phyloP scores from a whole-genome alignment of 2,329 filamentous ascomycete genomes.

The Penicillium vulpinum region DNA sequence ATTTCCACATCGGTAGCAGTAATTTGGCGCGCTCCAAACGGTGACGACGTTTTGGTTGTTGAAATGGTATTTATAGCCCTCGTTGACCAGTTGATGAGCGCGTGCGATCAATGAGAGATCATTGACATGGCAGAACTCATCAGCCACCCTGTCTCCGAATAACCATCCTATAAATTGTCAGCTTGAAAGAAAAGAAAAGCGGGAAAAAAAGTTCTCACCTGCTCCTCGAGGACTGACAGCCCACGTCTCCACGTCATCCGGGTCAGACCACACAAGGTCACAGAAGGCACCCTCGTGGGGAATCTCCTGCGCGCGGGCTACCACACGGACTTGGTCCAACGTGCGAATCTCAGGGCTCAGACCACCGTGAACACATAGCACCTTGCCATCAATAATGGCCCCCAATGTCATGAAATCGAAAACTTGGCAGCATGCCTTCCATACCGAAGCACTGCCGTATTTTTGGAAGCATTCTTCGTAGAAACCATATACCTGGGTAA shows the following conservation, averaged over 20 bases:
- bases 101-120: conserved; percentile 69
- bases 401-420: conserved; percentile 95
- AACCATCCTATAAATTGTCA: conserved; percentile 50
- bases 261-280: conserved; percentile 74
- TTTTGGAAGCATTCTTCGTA: conserved; percentile 97
- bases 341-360: conserved; percentile 11
- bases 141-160: conserved; percentile 70
- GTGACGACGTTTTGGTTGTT: conserved; percentile 89
- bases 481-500: conserved; percentile 96
- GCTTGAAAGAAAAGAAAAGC: conserved; percentile 37
- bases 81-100: conserved; percentile 73
- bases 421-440: conserved; percentile 95
- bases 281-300: conserved; percentile 77
- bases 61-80: conserved; percentile 91
- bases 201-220: conserved; percentile 54
- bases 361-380: conserved; percentile 70
- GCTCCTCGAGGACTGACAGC: conserved; percentile 68
- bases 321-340: conserved; percentile 68
- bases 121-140: conserved; percentile 77
- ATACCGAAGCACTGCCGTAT: conserved; percentile 95
- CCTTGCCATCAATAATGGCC: conserved; percentile 75
- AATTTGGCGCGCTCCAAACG: conserved; percentile 78
- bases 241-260: conserved; percentile 70
- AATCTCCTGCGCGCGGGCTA: conserved; percentile 73
- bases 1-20: conserved; percentile 98